A percentile compares a stretch with the other conserved stretches of the same genome.
Evolutionary conservation across 495 filamentous ascomycete species (phyloP).

Genomic region (Immersiella caudata): DNA sequence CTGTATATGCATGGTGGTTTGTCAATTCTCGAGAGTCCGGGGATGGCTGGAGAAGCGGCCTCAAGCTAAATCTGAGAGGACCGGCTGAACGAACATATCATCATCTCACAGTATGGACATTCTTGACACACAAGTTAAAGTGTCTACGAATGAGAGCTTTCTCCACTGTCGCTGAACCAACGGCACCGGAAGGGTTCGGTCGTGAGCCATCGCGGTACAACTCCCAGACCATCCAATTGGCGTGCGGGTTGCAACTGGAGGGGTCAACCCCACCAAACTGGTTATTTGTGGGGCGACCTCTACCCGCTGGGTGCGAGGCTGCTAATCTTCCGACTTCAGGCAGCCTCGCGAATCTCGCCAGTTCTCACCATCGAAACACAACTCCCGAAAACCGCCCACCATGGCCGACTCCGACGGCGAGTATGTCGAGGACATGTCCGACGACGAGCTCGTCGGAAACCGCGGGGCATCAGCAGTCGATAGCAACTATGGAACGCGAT

Average conservation of each 20-base stretch:
- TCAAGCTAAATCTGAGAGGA: no score
- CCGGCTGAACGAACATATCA: no score
- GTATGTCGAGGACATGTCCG: conserved; percentile 72
- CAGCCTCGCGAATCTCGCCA: background rate
- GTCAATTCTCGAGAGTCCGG: no score
- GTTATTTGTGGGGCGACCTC: conserved; percentile 1
- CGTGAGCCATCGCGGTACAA: background rate
- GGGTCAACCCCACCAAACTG: background rate
- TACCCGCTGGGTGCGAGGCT: background rate
- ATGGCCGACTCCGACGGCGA: conserved; percentile 85
- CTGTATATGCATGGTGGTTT: no score
- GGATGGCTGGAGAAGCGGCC: no score
- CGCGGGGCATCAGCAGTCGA: conserved; percentile 38
- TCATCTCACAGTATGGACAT: no score
- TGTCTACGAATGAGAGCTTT: no score
- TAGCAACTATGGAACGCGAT: conserved; percentile 29
- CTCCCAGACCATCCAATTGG: background rate
- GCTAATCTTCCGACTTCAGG: background rate
- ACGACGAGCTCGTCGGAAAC: conserved; percentile 69
- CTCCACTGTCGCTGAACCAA: no score
- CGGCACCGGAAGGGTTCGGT: background rate
- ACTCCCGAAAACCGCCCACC: conserved; percentile 10
- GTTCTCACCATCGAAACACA: background rate
- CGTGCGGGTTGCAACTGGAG: background rate
- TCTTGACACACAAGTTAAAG: no score